A percentile compares a stretch with the other conserved stretches of the same genome.
phyloP scores from a whole-genome alignment of 1,139 yeast species.

The Spathaspora sp. region DNA sequence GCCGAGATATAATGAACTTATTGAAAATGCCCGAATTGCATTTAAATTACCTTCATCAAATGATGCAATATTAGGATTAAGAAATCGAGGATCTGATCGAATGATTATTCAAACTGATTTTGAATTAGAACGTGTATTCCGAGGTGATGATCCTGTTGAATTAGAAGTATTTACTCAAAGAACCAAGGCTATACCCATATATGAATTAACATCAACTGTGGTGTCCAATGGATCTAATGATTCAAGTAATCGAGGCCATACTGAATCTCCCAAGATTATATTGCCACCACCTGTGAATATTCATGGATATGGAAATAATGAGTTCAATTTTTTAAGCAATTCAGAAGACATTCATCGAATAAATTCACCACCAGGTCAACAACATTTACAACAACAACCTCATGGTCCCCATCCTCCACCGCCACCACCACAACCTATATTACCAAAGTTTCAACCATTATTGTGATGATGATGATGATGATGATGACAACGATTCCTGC shows the following conservation, averaged over 20 bases:
- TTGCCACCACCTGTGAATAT: slow-evolving; percentile 9
- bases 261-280: slow-evolving; percentile 9
- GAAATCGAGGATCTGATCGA: slow-evolving; percentile 18
- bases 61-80: neutral
- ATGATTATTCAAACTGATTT: slow-evolving; percentile 28
- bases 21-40: slow-evolving; percentile 70
- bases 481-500: no score
- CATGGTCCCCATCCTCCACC: slow-evolving; percentile 23
- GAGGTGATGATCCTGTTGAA: slow-evolving; percentile 26
- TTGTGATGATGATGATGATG: slow-evolving; percentile 22
- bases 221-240: slow-evolving; percentile 18
- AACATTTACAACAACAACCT: slow-evolving; percentile 5
- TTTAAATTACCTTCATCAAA: slow-evolving; percentile 42
- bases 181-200: slow-evolving; percentile 33
- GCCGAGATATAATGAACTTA: slow-evolving; percentile 64
- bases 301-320: slow-evolving; percentile 23
- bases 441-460: slow-evolving; percentile 41
- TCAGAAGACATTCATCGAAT: slow-evolving; percentile 12
- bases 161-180: slow-evolving; percentile 37
- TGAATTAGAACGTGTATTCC: slow-evolving; percentile 38
- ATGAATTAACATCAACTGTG: slow-evolving; percentile 35
- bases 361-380: slow-evolving; percentile 15
- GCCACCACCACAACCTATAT: slow-evolving; percentile 27
- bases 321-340: slow-evolving; percentile 12
- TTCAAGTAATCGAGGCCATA: slow-evolving; percentile 1